A percentile compares a stretch with the other conserved stretches of the same genome.
These are phyloP conservation scores for Populus hybrid DNA, from an alignment of 441 rosid genomes.

Conservation along the genomic window DNA sequence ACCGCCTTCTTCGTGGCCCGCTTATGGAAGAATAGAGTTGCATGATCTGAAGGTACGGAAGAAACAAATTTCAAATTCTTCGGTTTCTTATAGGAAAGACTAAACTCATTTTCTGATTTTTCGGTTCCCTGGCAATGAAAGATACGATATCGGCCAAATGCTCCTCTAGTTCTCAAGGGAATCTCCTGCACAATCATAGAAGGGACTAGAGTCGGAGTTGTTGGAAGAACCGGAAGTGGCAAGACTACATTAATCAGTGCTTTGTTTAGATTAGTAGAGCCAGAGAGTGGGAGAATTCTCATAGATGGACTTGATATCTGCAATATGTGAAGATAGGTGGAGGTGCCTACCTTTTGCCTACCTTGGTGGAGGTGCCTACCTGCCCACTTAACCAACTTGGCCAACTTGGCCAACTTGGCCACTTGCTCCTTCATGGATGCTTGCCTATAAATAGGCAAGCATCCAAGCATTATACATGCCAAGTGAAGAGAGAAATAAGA, in stretches of 20 bases:
- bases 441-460: too few species aligned
- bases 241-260: conserved; percentile 73
- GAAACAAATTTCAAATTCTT: neutral
- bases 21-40: neutral
- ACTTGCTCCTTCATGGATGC: too few species aligned
- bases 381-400: too few species aligned
- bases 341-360: too few species aligned
- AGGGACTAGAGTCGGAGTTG: conserved; percentile 29
- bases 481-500: too few species aligned
- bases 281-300: conserved; percentile 52
- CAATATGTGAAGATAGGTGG: too few species aligned
- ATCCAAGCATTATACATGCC: too few species aligned
- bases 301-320: conserved; percentile 66
- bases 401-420: too few species aligned
- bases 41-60: neutral
- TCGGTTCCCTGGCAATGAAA: neutral
- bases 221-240: conserved; percentile 76
- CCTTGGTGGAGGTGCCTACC: too few species aligned
- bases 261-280: conserved; percentile 70
- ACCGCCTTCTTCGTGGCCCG: neutral
- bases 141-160: conserved; percentile 53
- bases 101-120: neutral
- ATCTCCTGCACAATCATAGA: neutral
- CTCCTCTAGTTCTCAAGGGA: neutral
- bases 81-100: neutral